Evolutionary conservation across 257 asterid species (phyloP).

Genomic region (Primulina huaijiensis): DNA sequence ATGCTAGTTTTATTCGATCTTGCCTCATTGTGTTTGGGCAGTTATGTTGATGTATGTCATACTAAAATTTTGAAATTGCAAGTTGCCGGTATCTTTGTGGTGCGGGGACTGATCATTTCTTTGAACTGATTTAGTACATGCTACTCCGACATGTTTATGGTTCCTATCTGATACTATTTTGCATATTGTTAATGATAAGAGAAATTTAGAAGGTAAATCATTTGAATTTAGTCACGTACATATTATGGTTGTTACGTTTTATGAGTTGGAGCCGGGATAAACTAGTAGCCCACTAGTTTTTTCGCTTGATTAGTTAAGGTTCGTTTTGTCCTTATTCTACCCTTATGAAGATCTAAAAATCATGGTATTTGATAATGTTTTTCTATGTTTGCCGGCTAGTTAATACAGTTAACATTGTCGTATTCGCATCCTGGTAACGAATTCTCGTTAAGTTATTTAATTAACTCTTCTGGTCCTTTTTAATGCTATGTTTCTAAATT

Average conservation of each 20-base stretch:
- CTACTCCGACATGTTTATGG: conserved; percentile 3
- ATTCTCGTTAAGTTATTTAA: not conserved
- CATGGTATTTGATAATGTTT: not conserved
- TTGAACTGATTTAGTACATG: conserved; percentile 14
- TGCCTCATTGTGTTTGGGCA: not conserved
- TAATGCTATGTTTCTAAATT: not conserved
- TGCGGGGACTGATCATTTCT: conserved; percentile 8
- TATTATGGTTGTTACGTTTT: conserved; percentile 2
- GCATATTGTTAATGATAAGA: not conserved
- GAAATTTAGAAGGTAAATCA: not conserved
- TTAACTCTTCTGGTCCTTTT: not conserved
- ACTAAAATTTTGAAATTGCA: not conserved
- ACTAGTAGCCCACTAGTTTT: not conserved
- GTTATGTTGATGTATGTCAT: not conserved
- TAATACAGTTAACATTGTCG: not conserved
- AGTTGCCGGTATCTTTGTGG: not conserved
- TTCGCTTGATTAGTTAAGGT: conserved; percentile 13
- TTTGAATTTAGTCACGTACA: not conserved
- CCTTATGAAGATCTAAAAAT: not conserved
- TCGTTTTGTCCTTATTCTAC: conserved; percentile 1
- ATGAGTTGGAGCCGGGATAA: conserved; percentile 9
- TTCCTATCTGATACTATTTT: conserved; percentile 4
- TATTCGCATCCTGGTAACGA: conserved; percentile 2
- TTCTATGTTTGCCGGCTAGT: not conserved
- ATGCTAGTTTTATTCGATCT: conserved; percentile 5